Base-by-base conservation (phyloP, 768 basidiomycete genomes). In the Symmetrospora coprosmae region DNA sequence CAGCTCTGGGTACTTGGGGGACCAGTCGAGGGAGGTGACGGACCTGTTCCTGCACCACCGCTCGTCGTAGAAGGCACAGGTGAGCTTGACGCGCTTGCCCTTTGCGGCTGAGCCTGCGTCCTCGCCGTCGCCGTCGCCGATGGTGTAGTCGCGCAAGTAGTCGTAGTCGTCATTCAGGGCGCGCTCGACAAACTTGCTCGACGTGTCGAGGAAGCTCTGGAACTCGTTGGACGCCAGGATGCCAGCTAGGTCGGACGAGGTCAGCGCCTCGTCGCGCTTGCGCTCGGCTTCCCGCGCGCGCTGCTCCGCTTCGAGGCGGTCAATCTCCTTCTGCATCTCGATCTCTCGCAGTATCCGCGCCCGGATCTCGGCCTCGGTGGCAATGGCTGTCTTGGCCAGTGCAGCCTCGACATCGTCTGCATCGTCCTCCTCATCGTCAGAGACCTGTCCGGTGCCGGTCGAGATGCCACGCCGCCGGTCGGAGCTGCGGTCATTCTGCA, bases 11-110 rank as follows among this genome's bases (percentile, higher is more conserved):
- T 87, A 97, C 92, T 96, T 96, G 2, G 87, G 87, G 50, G 91
- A 96, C 94, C 94, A 99, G 68, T 96, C 92, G 13, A 96, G 77
- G 66, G 88, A 89, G 1, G 94, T 99, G 62, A 99, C 87, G 5
- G 91, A 92, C 52, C 94, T 77, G 70, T 92, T 90, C 73, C 86
- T 87, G 5, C 85, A 85, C 73, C 87, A 86, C 46, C 86, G 78
- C 69, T 94, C 88, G 69, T 94, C 91, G 65, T 78, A 83, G 75
- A 97, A 97, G 45, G 85, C 83, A 68, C 92, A 96, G n/a, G 92
- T 77, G n/a, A 82, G 79, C 71, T 92, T 90, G 39, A 96, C 84
- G 48, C 83, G 82, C 66, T 83, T 82, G 7, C 88, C 89, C 73
- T 92, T 90, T 0, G 83, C 84, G 50, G 91, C 89, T 62, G 92